Conservation (phyloP, 768 basidiomycete genomes). For the Candolleomyces eurysporus region DNA sequence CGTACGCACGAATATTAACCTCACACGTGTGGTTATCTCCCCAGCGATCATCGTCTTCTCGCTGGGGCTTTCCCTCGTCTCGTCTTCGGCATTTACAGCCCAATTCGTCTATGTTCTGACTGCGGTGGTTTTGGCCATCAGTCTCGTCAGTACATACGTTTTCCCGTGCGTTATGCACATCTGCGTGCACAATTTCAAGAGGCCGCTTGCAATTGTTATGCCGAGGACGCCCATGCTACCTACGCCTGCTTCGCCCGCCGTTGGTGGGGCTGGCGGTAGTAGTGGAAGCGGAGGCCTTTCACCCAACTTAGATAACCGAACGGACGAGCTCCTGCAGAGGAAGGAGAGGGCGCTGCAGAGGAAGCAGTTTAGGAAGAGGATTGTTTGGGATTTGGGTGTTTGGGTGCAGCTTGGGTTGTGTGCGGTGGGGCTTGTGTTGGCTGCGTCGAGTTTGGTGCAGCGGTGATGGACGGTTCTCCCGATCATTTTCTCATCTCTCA, state of each 20-base stretch:
- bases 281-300: constrained; percentile 17
- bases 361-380: constrained; percentile 63
- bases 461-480: not conserved
- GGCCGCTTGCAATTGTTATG: constrained; percentile 81
- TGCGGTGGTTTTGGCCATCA: constrained; percentile 47
- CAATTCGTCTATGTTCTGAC: constrained; percentile 32
- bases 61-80: constrained; percentile 34
- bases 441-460: not conserved
- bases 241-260: constrained; percentile 13
- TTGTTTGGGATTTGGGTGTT: constrained; percentile 83
- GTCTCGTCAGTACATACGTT: constrained; percentile 57
- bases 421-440: constrained; percentile 1
- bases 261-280: constrained; percentile 1
- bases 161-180: constrained; percentile 80
- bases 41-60: constrained; percentile 38
- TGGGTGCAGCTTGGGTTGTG: constrained; percentile 37
- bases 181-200: constrained; percentile 77
- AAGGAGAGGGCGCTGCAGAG: constrained; percentile 86
- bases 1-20: constrained; percentile 31
- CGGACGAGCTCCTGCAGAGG: constrained; percentile 75
- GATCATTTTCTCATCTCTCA: not conserved
- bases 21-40: constrained; percentile 38
- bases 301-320: constrained; percentile 26
- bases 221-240: constrained; percentile 38
- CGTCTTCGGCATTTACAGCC: constrained; percentile 15